These are phyloP conservation scores for Ganoderma meredithae DNA, from an alignment of 1,284 basidiomycete species.

Conservation along the genomic window DNA sequence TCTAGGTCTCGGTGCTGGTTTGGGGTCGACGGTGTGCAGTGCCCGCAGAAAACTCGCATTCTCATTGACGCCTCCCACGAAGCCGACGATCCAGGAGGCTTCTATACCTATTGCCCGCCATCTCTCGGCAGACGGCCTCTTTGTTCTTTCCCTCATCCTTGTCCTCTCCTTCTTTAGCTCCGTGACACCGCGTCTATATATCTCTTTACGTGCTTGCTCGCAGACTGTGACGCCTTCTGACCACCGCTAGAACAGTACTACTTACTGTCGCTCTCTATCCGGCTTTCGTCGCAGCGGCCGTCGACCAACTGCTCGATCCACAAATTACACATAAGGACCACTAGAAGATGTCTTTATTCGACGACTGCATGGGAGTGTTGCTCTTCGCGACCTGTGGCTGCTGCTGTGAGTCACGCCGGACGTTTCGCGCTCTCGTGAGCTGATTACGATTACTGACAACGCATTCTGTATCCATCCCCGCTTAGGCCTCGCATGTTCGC, in stretches of 20 bases:
- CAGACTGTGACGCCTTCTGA: conserved; percentile 17
- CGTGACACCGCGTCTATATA: neutral
- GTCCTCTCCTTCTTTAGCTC: neutral
- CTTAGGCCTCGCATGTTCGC: conserved; percentile 21
- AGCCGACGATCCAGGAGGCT: neutral
- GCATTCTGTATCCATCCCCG: neutral
- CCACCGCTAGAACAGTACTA: neutral
- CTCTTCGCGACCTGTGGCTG: conserved; percentile 20
- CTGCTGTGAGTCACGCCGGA: conserved; percentile 21
- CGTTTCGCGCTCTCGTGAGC: neutral
- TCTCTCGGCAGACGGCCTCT: neutral
- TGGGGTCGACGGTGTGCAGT: neutral
- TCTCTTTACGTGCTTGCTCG: conserved; percentile 1
- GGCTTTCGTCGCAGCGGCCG: neutral
- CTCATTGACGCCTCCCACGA: neutral
- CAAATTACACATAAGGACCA: neutral
- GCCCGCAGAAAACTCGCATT: neutral
- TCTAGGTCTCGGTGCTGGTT: neutral
- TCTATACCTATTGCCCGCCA: neutral
- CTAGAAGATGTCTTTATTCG: conserved; percentile 22
- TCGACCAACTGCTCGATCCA: neutral
- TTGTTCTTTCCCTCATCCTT: conserved; percentile 3
- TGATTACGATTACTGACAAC: neutral
- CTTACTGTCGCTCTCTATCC: conserved; percentile 5
- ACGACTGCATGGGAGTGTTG: conserved; percentile 18